These are phyloP conservation scores for Chytriomyces hyalinus DNA, from an alignment of 192 early-diverging fungal species.

Conservation along the genomic window DNA sequence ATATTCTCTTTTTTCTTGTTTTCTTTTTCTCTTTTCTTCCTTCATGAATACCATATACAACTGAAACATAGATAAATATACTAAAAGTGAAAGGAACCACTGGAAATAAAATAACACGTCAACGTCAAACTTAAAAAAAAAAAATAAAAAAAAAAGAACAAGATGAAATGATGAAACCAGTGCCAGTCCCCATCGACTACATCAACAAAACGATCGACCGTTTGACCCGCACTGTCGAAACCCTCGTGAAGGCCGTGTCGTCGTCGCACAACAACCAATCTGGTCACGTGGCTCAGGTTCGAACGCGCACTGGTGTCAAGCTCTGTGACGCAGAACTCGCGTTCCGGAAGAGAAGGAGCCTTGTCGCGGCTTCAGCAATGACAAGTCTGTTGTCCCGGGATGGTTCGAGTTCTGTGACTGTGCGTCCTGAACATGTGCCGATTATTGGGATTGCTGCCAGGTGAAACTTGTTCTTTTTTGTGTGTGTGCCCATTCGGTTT, in stretches of 20 bases:
- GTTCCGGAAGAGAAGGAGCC: slow-evolving; percentile 1
- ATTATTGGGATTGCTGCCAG: slow-evolving; percentile 42
- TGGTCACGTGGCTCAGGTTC: neutral
- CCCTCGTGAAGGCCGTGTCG: neutral
- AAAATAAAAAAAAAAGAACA: no score
- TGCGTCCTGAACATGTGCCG: slow-evolving; percentile 36
- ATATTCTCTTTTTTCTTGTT: no score
- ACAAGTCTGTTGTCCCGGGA: neutral
- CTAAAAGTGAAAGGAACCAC: no score
- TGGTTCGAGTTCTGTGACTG: slow-evolving; percentile 19
- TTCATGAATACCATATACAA: no score
- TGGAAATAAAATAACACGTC: no score
- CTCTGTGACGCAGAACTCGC: neutral
- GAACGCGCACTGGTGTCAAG: neutral
- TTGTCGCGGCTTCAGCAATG: slow-evolving; percentile 26
- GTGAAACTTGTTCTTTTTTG: slow-evolving; percentile 3
- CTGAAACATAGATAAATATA: no score
- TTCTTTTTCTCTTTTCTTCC: no score
- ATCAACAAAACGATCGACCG: neutral
- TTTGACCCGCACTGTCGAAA: neutral
- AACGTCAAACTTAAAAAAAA: no score
- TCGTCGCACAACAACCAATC: neutral
- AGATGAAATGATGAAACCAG: no score
- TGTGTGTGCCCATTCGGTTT: no score
- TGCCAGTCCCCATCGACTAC: no score